Evolutionary conservation across 2,329 filamentous ascomycete species (phyloP), one percentile per base, ranked within the genome.

Genomic region (Magnaporthiopsis rhizophila): DNA sequence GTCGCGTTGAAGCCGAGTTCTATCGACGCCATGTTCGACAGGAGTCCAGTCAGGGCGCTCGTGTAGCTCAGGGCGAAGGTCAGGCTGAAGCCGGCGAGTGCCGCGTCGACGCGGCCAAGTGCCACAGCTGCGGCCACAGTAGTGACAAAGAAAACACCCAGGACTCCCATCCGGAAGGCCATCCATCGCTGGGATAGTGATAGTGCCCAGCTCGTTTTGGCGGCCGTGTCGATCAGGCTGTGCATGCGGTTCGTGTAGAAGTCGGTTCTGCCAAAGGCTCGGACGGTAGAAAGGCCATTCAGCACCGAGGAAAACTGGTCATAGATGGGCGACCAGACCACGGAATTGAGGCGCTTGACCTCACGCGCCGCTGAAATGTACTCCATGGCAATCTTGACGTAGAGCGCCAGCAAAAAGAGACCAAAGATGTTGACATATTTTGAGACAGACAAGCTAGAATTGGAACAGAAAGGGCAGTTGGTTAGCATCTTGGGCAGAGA

Each of bases 1-100:
- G 74, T 73, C 6, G 76, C 73, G 63, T 79, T 79, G 74, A 79
- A 78, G 11, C 72, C 73, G 38, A 78, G 69, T 69, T 80, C 78
- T 7, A 78, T 70, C 26, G 72, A 73, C 0, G 75, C 74, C 67
- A 75, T 72, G 57, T 73, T 71, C 53, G 73, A 71, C 4, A 79
- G 71, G 21, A 77, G 69, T n/a, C 69, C 69, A 0, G 72, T 73
- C 3, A 78, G 64, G 1, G 72, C 71, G 28, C 69, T 71, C 7
- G 74, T 75, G 65, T 77, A 77, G 12, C 72, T 69, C 53, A 79
- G 69, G 6, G 76, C 74, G 66, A 79, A 80, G 1, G 72, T 72
- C 13, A 80, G 65, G 7, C 74, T 74, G 65, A 80, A 79, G 1
- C 78, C 78, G 3, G 76, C 77, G 9, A 77, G 67, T 2, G 77